A percentile compares a stretch with the other conserved stretches of the same genome.
These are phyloP conservation scores for Colletotrichum caudatum DNA, from an alignment of 2,329 filamentous ascomycete species.

Conservation along the genomic window DNA sequence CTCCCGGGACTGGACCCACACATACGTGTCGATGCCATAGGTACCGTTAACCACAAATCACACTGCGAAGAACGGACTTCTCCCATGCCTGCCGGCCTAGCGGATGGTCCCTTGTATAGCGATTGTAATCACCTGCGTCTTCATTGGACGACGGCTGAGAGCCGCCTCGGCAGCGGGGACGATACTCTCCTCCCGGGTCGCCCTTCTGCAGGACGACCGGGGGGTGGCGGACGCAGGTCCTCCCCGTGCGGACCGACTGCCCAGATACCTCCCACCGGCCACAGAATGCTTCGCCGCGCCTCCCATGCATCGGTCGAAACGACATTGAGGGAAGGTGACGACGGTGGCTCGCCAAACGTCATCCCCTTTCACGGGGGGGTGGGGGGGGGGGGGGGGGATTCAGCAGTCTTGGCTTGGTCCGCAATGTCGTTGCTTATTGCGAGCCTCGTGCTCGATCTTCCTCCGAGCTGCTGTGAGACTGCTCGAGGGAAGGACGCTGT, in stretches of 20 bases:
- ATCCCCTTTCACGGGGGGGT: slow-evolving; percentile 1
- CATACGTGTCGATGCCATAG: neutral
- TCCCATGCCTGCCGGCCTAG: too few species aligned
- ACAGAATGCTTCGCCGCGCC: slow-evolving; percentile 3
- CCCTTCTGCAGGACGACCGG: neutral
- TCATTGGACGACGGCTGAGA: slow-evolving; percentile 19
- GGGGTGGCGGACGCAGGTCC: neutral
- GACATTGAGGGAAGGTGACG: slow-evolving; percentile 30
- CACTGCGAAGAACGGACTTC: neutral
- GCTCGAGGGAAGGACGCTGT: neutral
- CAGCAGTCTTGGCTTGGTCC: slow-evolving; percentile 5
- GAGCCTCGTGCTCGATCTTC: neutral
- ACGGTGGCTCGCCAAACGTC: neutral
- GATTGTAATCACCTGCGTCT: slow-evolving; percentile 26
- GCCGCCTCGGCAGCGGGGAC: slow-evolving; percentile 13
- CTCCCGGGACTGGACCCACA: slow-evolving; percentile 14
- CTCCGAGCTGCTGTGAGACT: too few species aligned
- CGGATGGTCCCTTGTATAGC: slow-evolving; percentile 3
- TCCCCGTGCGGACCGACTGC: neutral
- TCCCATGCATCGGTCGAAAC: slow-evolving; percentile 19
- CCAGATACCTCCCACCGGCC: slow-evolving; percentile 8
- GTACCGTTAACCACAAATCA: neutral
- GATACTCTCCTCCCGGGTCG: neutral
- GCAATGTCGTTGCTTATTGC: slow-evolving; percentile 23
- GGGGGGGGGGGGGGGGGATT: slow-evolving; percentile 22